Evolutionary conservation across 1,284 basidiomycete species (phyloP).

Genomic region (Pascua sp.): DNA sequence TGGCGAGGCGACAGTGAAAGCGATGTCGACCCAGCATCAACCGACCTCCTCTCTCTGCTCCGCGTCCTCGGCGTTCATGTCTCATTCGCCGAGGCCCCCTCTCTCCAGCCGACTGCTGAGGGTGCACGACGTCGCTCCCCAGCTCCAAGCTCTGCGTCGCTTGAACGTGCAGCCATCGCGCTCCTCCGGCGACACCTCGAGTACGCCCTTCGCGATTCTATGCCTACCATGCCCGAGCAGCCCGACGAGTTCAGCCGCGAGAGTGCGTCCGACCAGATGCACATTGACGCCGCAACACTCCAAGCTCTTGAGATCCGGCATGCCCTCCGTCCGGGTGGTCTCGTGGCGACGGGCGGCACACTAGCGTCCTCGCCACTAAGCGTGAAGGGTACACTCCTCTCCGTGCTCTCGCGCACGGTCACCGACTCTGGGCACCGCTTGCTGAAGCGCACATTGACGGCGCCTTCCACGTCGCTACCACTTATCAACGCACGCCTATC

Average conservation of each 20-base stretch:
- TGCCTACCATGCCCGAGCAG: constrained; percentile 58
- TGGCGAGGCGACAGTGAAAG: constrained; percentile 21
- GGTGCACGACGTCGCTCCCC: neutral
- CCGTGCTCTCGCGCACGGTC: constrained; percentile 70
- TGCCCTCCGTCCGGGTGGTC: constrained; percentile 66
- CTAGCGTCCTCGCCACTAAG: constrained; percentile 6
- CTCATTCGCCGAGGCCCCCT: constrained; percentile 33
- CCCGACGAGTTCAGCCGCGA: constrained; percentile 60
- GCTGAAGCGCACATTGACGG: constrained; percentile 51
- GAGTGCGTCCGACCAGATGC: constrained; percentile 62
- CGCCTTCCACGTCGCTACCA: constrained; percentile 69
- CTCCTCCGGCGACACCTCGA: constrained; percentile 68
- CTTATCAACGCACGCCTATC: constrained; percentile 73
- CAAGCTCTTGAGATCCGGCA: constrained; percentile 84
- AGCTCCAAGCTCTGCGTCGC: neutral
- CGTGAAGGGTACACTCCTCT: constrained; percentile 63
- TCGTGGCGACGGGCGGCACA: constrained; percentile 9
- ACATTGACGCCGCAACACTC: constrained; percentile 86
- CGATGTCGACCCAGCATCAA: neutral
- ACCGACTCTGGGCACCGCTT: constrained; percentile 77
- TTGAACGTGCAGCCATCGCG: constrained; percentile 55
- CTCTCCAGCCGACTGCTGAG: neutral
- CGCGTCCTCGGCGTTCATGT: constrained; percentile 36
- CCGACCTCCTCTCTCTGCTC: constrained; percentile 19
- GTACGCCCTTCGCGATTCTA: constrained; percentile 70